These are phyloP conservation scores for Nematocida ironsii DNA, from an alignment of 371 early-diverging fungal genomes.

Conservation along the genomic window DNA sequence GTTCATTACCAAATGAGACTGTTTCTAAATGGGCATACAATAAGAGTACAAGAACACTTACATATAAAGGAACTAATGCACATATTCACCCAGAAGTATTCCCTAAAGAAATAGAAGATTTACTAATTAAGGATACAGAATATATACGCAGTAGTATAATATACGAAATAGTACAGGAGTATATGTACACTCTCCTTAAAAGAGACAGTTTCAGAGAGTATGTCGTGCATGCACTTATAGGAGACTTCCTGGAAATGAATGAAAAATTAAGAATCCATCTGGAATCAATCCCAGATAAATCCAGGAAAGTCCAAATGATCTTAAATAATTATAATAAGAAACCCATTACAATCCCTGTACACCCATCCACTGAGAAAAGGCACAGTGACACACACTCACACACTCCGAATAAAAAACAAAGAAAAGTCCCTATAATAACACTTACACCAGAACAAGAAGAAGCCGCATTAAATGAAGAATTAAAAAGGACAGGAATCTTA, in stretches of 20 bases:
- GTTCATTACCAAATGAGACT: no score
- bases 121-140: neutral
- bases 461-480: constrained; percentile 15
- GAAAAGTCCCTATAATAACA: neutral
- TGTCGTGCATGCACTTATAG: constrained; percentile 3
- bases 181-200: neutral
- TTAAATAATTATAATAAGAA: neutral
- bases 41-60: neutral
- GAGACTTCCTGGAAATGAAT: constrained; percentile 1
- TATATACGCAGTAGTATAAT: neutral
- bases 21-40: neutral
- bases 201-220: constrained; percentile 2
- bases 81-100: neutral
- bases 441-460: neutral
- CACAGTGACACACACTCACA: neutral
- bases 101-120: neutral
- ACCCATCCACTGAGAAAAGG: neutral
- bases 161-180: constrained; percentile 18
- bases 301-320: neutral
- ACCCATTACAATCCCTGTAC: neutral
- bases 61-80: neutral
- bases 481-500: constrained; percentile 19
- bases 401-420: neutral
- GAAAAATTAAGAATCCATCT: neutral
- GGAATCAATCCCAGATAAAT: neutral